These are phyloP conservation scores for Didymellaceae sp. DNA, from an alignment of 2,329 filamentous ascomycete genomes.

Conservation along the genomic window DNA sequence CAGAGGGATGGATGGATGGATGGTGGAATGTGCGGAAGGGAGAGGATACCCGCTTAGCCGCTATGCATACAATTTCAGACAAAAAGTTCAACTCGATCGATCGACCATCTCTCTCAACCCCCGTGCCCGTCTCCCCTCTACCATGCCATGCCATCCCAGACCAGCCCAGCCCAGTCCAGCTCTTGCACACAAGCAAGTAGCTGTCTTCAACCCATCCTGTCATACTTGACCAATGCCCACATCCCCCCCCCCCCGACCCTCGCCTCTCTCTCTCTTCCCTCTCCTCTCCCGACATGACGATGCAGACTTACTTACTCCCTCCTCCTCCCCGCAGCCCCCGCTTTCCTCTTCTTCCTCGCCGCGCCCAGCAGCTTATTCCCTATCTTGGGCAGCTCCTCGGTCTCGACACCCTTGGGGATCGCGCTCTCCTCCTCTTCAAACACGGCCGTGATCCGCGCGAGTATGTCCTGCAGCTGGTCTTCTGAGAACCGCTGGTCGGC, in stretches of 20 bases:
- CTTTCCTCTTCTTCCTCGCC: constrained; percentile 32
- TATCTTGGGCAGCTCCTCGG: constrained; percentile 36
- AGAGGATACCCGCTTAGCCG: constrained; percentile 18
- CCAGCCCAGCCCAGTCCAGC: too few relatives aligned
- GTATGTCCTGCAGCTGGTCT: constrained; percentile 36
- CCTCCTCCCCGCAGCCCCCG: constrained; percentile 22
- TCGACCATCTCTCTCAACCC: too few relatives aligned
- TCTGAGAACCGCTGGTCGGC: constrained; percentile 40
- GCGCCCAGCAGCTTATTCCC: constrained; percentile 39
- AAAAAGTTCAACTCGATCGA: constrained; percentile 17
- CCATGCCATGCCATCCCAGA: too few relatives aligned
- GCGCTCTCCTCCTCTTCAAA: constrained; percentile 41
- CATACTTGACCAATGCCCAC: too few relatives aligned
- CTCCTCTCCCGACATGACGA: neutral
- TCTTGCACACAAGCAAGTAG: neutral
- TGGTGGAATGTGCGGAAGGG: constrained; percentile 6
- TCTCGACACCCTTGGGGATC: constrained; percentile 39
- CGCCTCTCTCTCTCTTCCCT: neutral
- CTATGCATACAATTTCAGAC: constrained; percentile 17
- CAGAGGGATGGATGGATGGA: constrained; percentile 7
- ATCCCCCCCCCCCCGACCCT: neutral
- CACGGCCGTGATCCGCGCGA: constrained; percentile 32
- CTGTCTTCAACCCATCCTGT: too few relatives aligned
- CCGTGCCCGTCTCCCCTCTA: too few relatives aligned
- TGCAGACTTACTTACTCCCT: neutral